A percentile compares a stretch with the other conserved stretches of the same genome.
Evolutionary conservation across 495 filamentous ascomycete genomes (phyloP).

Genomic region (Parachaetomium inaequale): DNA sequence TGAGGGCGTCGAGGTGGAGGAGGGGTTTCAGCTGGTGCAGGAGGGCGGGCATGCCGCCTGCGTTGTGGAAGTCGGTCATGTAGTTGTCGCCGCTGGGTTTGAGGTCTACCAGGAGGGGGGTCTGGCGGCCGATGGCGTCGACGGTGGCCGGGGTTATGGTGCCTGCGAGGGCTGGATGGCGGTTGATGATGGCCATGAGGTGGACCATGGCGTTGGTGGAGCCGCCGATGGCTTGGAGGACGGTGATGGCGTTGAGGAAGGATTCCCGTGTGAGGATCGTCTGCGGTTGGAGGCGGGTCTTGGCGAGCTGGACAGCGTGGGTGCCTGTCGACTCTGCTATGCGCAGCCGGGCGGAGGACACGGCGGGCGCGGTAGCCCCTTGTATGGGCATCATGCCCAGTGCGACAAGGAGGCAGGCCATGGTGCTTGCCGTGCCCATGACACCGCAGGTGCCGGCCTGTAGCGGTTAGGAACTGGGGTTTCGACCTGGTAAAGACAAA

Average conservation of each 20-base stretch:
- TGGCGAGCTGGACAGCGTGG: constrained; percentile 45
- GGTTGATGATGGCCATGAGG: constrained; percentile 60
- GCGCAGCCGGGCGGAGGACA: constrained; percentile 59
- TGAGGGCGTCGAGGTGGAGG: constrained; percentile 54
- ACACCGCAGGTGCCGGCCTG: constrained; percentile 65
- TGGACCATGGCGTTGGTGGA: constrained; percentile 68
- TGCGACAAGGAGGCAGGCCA: constrained; percentile 62
- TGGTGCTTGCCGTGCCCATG: constrained; percentile 68
- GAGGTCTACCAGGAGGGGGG: constrained; percentile 61
- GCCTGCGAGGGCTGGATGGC: constrained; percentile 54
- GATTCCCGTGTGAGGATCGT: constrained; percentile 56
- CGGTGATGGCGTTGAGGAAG: constrained; percentile 64
- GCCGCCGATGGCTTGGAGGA: constrained; percentile 66
- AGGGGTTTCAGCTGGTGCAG: constrained; percentile 55
- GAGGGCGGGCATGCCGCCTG: constrained; percentile 61
- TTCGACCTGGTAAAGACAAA: too few relatives aligned
- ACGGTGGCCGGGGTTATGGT: constrained; percentile 56
- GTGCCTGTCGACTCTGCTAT: constrained; percentile 62
- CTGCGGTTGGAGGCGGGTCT: constrained; percentile 44
- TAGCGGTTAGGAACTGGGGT: neutral
- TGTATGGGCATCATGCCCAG: constrained; percentile 63
- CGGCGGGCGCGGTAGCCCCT: constrained; percentile 58
- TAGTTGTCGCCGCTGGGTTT: constrained; percentile 68
- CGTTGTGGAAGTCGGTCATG: constrained; percentile 69
- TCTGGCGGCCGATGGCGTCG: constrained; percentile 57